These are phyloP conservation scores for Nannizziopsis barbatae DNA, from an alignment of 2,329 filamentous ascomycete species.

Conservation along the genomic window DNA sequence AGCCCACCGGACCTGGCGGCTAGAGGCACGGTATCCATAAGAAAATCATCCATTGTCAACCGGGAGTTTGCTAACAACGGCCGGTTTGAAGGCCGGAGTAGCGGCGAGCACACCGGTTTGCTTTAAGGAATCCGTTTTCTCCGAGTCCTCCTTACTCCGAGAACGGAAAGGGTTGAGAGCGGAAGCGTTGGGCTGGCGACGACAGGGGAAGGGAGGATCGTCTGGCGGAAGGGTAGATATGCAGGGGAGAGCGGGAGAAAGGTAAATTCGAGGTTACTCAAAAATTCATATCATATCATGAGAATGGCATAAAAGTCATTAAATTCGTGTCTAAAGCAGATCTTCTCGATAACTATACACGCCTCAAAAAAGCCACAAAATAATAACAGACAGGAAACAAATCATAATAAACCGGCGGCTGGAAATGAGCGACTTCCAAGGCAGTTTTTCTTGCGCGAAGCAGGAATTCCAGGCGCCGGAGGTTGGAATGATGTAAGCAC, in stretches of 20 bases:
- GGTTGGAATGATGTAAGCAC: no score
- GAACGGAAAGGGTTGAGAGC: no score
- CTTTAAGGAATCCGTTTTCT: background rate
- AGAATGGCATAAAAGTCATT: background rate
- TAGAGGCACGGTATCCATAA: constrained; percentile 34
- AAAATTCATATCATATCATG: background rate
- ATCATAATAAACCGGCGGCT: no score
- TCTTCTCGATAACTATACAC: background rate
- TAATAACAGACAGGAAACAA: background rate
- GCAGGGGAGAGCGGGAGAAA: no score
- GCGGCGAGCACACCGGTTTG: background rate
- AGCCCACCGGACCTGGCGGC: constrained; percentile 35
- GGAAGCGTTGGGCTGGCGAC: no score
- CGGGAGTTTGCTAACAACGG: constrained; percentile 20
- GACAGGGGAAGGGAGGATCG: no score
- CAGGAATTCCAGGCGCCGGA: no score
- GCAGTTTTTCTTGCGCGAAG: no score
- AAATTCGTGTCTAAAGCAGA: background rate
- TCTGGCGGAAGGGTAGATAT: no score
- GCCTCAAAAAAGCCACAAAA: background rate
- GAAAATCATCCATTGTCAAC: constrained; percentile 34
- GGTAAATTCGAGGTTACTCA: no score
- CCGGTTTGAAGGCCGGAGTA: constrained; percentile 9
- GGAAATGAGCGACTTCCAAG: no score
- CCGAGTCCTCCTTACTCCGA: background rate